phyloP scores from a whole-genome alignment of 2,329 filamentous ascomycete genomes.

The Pseudocercospora fuligena region DNA sequence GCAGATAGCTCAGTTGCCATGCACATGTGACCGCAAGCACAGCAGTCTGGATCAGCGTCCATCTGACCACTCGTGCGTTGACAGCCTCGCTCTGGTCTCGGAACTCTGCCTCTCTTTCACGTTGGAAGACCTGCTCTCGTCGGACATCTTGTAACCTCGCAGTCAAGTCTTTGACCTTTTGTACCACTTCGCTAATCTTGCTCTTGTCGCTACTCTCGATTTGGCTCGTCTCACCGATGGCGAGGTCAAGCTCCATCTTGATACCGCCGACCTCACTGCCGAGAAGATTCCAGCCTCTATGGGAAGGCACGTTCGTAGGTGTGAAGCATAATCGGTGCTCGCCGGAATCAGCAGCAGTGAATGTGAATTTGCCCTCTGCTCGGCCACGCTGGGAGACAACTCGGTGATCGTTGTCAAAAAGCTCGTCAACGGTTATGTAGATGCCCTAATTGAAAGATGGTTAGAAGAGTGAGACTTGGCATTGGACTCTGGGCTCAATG shows the following conservation, averaged over 20 bases:
- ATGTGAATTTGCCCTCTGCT: conserved; percentile 84
- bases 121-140: conserved; percentile 93
- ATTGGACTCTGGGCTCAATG: not conserved
- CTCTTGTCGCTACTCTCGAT: conserved; percentile 93
- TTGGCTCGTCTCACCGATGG: conserved; percentile 90
- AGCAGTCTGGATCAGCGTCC: conserved; percentile 88
- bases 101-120: conserved; percentile 98
- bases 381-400: conserved; percentile 85
- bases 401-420: conserved; percentile 97
- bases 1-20: conserved; percentile 94
- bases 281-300: conserved; percentile 72
- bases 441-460: conserved; percentile 58
- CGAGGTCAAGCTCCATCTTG: conserved; percentile 84
- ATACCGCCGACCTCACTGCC: conserved; percentile 73
- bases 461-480: conserved; percentile 15
- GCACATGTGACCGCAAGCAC: conserved; percentile 87
- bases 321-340: conserved; percentile 96
- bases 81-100: conserved; percentile 95
- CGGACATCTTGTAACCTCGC: conserved; percentile 83
- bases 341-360: conserved; percentile 91
- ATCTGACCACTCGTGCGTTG: conserved; percentile 88
- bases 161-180: conserved; percentile 88
- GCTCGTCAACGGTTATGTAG: conserved; percentile 93
- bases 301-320: conserved; percentile 73
- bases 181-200: conserved; percentile 87